Base-by-base conservation (phyloP, 2,329 filamentous ascomycete species). In the Chaetoscypha palmicola region DNA sequence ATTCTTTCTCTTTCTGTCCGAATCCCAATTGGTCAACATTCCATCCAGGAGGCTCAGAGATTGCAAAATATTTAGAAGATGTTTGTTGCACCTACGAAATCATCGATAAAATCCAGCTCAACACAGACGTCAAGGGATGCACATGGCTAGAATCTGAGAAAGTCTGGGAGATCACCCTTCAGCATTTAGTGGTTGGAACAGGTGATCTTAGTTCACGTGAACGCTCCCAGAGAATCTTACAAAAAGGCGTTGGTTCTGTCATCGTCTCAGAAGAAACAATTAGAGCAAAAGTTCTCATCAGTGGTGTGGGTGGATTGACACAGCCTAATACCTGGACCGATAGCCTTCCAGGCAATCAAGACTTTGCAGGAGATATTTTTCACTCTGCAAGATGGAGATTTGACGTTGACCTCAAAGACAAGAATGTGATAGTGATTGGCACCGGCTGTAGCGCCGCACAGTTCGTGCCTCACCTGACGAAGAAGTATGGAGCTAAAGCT, bases 1-100 rank as follows among this genome's bases (percentile, higher is more conserved):
- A 81, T 62, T 74, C 69, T 33, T 79, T 72, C 58, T 78, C 73
- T 4, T 81, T 81, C 52, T 76, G 74, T 26, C 74, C 77, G 40
- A 79, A 79, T 41, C 63, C 73, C 2, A 66, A 72, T 49, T 81
- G 77, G 76, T 71, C 71, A 1, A 63, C 73, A 14, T 68, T 76
- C 42, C 77, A 78, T 50, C 73, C 77, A 0, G 70, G 71, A 0
- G 77, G 81, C 49, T 71, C 77, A 52, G 77, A 81, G 55, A 76
- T 81, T 17, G 63, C 71, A 61, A 62, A 63, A 17, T 80, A 81
- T 51, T 65, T 81, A 1, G 67, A 71, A 40, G 59, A 62, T 1
- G 65, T 77, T 8, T 76, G 75, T 4, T 65, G 72, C 46, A 72
- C 76, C 46, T 73, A 73, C 54, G 61, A 69, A 5, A 67, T 81